Evolutionary conservation across 345 rosid species (phyloP), one percentile per base, ranked within the genome.

Genomic region (Aquilaria malaccensis): DNA sequence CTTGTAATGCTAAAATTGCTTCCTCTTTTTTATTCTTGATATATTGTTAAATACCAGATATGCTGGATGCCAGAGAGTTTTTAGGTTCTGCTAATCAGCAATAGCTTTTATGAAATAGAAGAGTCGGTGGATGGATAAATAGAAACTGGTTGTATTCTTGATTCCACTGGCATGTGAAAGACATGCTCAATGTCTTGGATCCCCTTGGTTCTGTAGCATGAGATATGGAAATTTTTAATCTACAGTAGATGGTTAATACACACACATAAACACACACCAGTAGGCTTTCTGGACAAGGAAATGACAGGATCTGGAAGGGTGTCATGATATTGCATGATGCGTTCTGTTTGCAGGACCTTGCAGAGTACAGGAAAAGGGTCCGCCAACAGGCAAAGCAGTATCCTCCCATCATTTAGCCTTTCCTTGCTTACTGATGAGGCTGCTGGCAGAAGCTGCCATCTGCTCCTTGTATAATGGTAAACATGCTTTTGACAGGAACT

Each of bases 381-480:
- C 82, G 87, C 65, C 83, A 63, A 71, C 98, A 92, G 78, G 87
- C 98, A 47, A 92, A 89, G 83, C 93, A 78, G 62, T 92, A 87
- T 67, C 98, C 98, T 41, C 72, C 93, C 45, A 67, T 83, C 50
- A 75, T 80, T 72, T 86, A 66, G 72, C 48, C 55, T 15, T 30
- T 33, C 11, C 30, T 33, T 56, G 66, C 13, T 30, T 52, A 50
- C 37, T 14, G 13, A 41, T 62, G 63, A 62, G 31, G 50, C 60
- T 45, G 55, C 56, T 55, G 68, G 77, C 55, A 64, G 61, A 50
- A 7, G 56, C 50, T 15, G 64, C 48, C 30, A 43, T 33, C 37
- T 45, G 22, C 45, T 53, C 52, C 57, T 13, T 70, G 77, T 77
- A 72, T 68, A 55, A 66, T 65, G 67, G 48, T 60, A 71, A 61